Base-by-base conservation (phyloP, 768 basidiomycete genomes). In the Mycena sanguinolenta region DNA sequence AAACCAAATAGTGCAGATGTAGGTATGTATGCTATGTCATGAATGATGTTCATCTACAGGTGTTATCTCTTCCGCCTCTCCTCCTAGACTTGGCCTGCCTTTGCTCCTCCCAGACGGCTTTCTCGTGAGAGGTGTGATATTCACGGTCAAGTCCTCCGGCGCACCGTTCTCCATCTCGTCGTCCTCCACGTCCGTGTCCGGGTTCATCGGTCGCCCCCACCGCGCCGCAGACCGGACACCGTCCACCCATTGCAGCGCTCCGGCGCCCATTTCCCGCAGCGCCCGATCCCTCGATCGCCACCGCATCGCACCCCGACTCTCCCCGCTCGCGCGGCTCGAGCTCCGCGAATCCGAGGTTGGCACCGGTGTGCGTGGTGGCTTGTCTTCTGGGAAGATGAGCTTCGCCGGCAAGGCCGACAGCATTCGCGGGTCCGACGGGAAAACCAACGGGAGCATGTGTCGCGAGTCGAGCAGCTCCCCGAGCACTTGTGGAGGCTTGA, bases 401-500 rank as follows among this genome's bases (percentile, higher is more conserved):
- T 85, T 89, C 58, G 79, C 85, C 0, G 94, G 91, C 3, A 88
- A 81, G 8, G 92, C 93, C 23, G 93, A 91, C 10, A 97, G 84
- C 79, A 94, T 85, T 44, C 90, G 89, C 36, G 92, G 91, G 78
- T 95, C 91, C 23, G 91, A 90, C 9, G 97, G 97, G 58, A 98
- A 90, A 25, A 90, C 84, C 57, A 97, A 84, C 2, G 95, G 95
- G 27, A 99, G 87, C 96, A 98, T 98, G 79, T 93, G 90, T 72
- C 96, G 88, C 28, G 95, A 96, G 79, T 99, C 96, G 71, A 98
- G 84, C 28, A 98, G 82, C 79, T 99, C 98, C 34, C 96, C 96
- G 1, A 96, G 87, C 28, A 91, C 91, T 75, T 94, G 93, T 0
- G 95, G 92, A 23, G 95, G 88, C 61, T 87, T 88, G 0, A 89